Evolutionary conservation across 2,329 filamentous ascomycete species (phyloP).

Genomic region (Dothistroma septosporum): DNA sequence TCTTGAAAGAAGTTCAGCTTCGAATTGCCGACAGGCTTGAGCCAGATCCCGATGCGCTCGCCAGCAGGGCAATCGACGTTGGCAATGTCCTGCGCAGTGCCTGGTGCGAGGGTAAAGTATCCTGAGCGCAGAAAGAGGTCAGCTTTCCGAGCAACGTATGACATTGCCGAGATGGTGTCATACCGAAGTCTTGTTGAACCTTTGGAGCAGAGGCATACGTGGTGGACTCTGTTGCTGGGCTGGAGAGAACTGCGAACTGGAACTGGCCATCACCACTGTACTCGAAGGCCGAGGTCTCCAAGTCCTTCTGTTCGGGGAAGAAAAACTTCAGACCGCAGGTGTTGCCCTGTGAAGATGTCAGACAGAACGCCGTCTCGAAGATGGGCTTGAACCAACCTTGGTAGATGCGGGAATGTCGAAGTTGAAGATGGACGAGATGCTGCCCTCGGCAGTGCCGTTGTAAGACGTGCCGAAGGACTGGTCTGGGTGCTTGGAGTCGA

Average conservation of each 20-base stretch:
- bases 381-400: slow-evolving; percentile 15
- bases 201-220: slow-evolving; percentile 45
- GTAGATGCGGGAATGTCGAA: slow-evolving; percentile 59
- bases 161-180: neutral
- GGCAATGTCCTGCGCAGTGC: slow-evolving; percentile 18
- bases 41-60: slow-evolving; percentile 12
- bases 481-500: slow-evolving; percentile 53
- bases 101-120: slow-evolving; percentile 11
- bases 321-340: slow-evolving; percentile 63
- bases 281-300: slow-evolving; percentile 57
- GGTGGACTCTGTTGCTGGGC: slow-evolving; percentile 46
- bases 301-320: slow-evolving; percentile 54
- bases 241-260: slow-evolving; percentile 39
- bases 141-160: neutral
- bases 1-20: slow-evolving; percentile 20
- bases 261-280: slow-evolving; percentile 34
- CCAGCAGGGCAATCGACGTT: slow-evolving; percentile 19
- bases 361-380: neutral
- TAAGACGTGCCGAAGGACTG: slow-evolving; percentile 52
- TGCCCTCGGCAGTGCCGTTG: slow-evolving; percentile 54
- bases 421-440: slow-evolving; percentile 61
- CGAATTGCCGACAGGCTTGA: slow-evolving; percentile 13
- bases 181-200: slow-evolving; percentile 11
- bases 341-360: slow-evolving; percentile 40
- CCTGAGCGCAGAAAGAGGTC: neutral